Base-by-base conservation (phyloP, 164 flowering plant species). In the Piper longum region DNA sequence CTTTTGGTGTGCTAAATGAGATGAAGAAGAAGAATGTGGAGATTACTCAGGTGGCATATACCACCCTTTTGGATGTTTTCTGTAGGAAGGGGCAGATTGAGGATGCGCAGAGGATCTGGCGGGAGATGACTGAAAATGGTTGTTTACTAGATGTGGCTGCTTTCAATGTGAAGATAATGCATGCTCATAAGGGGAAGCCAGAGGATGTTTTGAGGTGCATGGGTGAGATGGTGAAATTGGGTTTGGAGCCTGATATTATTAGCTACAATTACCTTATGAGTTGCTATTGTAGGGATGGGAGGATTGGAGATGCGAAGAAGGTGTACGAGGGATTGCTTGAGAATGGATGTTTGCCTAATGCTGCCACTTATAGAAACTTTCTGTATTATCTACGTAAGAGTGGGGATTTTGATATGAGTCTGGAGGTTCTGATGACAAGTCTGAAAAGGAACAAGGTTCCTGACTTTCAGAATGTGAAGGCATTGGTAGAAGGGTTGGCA, bases 51-150 rank as follows among this genome's bases (percentile, higher is more conserved):
- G 68, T 85, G 41, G 74, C 79, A 19, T 85, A 72, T 55, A 85
- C 95, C 0, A 83, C 88, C 0, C 65, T 91, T 0, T 66, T 85
- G 64, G 75, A 81, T 73, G 63, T 77, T 5, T 70, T 86, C 59
- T 87, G 84, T 60, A 83, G 75, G 82, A 79, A 81, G n/a, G 84
- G 85, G 13, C 71, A 54, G 62, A 55, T 43, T 2, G 80, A 76
- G 0, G 87, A 79, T 51, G 96, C 87, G 0, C 87, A 83, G 41
- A 72, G 61, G 41, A 56, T 88, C 48, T 91, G 98, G 98, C 63
- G 66, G 41, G 79, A 80, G 70, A 85, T 86, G 95, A 61, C 68
- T 66, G 60, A 62, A 14, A 81, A 75, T 19, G 93, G 88, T 0
- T 76, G 78, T 65, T 57, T 57, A 16, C 74, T 69, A 9, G 98